Base-by-base conservation (phyloP, 805 yeast species). In the Blastobotrys peoriensis region DNA sequence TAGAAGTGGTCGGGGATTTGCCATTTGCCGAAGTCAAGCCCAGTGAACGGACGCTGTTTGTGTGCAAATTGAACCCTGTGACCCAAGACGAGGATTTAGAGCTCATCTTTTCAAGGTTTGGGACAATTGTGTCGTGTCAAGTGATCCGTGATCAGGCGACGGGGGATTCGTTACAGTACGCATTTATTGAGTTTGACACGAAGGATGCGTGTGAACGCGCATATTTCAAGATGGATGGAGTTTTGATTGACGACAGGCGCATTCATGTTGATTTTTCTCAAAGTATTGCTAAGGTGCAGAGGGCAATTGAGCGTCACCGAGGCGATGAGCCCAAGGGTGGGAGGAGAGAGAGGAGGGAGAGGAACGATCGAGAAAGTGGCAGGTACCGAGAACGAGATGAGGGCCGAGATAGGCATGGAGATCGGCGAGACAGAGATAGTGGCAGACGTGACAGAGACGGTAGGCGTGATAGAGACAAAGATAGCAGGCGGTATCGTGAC, bases 241-340 rank as follows among this genome's bases (percentile, higher is more conserved):
- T 76, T 2, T 55, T 80, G 37, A 78, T 81, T 33, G 88, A 81
- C 56, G 87, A 81, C 45, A 58, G 74, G 35, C 66, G 83, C 44
- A 73, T 82, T 18, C 77, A 77, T 47, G 83, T 81, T 36, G 87
- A 81, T 58, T 81, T 81, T 65, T 73, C 81, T 47, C 88, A 81
- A 56, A 72, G 79, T 58, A 59, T 72, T 8, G 48, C 63, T 9
- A 56, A 52, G 38, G 33, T 65, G 35, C 51, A 19, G 39, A 34
- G 22, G 23, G 20, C 13, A 22, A n/a, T n/a, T n/a, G 36, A 38
- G 21, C 38, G 38, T 20, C 21, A 17, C 8, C 21, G n/a, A 17
- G 21, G 23, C 19, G 23, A 17, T 17, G 33, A 15, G 30, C 13
- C n/a, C 16, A 8, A 34, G 21, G 5, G 16, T 23, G 34, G 20